Percentiles rank a stretch among this genome's conserved stretches.
phyloP scores from a whole-genome alignment of 2,329 filamentous ascomycete genomes.

The Epichloe amarillans region DNA sequence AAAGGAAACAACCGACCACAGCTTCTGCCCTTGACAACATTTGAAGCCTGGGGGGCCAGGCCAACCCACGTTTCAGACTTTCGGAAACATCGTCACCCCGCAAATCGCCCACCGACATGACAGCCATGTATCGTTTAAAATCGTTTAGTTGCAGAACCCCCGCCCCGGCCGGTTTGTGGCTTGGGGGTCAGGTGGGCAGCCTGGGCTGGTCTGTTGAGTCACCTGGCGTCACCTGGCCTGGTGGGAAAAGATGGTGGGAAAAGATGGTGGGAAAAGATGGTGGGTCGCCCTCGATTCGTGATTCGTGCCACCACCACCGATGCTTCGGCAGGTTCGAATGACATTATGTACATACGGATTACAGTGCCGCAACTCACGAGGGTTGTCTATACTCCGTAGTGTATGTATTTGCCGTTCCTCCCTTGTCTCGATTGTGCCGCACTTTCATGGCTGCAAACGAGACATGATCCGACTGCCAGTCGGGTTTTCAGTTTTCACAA shows the following conservation, averaged over 20 bases:
- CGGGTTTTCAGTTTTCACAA: too few species aligned
- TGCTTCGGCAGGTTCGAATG: too few species aligned
- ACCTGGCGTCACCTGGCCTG: too few species aligned
- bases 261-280: too few species aligned
- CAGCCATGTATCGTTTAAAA: background rate
- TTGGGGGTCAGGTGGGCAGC: conserved; percentile 7
- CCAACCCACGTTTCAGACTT: background rate
- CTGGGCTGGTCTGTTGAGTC: conserved; percentile 2
- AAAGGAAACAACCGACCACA: too few species aligned
- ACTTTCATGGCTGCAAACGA: background rate
- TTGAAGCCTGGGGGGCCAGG: background rate
- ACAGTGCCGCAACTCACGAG: too few species aligned
- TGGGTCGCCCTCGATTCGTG: too few species aligned
- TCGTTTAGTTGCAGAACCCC: conserved; percentile 5
- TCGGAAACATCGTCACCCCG: conserved; percentile 4
- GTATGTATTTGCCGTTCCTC: background rate
- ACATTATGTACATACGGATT: too few species aligned
- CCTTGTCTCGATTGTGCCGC: background rate
- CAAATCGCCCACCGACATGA: background rate
- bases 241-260: too few species aligned
- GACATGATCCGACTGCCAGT: background rate
- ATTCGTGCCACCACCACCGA: too few species aligned
- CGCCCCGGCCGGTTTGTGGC: conserved; percentile 6
- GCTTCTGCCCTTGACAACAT: background rate
- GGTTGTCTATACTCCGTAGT: too few species aligned